Evolutionary conservation across 2,329 filamentous ascomycete genomes (phyloP), one percentile per base, ranked within the genome.

Genomic region (Aspergillus pseudoviridinutans): DNA sequence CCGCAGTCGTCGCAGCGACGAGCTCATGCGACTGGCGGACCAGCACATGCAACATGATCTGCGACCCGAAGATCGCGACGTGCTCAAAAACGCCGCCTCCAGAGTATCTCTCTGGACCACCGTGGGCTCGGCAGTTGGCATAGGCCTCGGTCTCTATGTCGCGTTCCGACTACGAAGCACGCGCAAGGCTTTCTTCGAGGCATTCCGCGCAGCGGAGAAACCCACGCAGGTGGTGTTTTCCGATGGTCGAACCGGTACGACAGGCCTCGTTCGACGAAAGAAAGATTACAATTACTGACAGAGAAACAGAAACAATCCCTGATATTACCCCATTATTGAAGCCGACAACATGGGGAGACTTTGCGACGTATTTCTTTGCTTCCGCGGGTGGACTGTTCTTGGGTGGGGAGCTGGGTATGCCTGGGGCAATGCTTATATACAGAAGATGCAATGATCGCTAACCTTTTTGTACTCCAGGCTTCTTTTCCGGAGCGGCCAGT

Each of bases 331-430:
- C 79, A 0, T 66, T 84, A 41, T 62, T 89, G 44, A 79, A 81
- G 49, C 87, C 86, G 0, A 83, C 82, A 1, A 76, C 76, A 0
- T 66, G 82, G 51, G 85, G 85, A 14, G 87, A 89, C 61, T 68
- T 85, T 28, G 82, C 84, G 3, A 84, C 87, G 0, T 88, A 86
- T 66, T 81, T 82, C 59, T 82, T 89, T 66, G 85, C 88, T 50
- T 80, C 81, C 0, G 67, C 82, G 0, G 86, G 84, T 14, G 86
- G 86, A 0, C 68, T 88, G 4, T 85, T 89, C 59, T 61, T 89
- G 5, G 86, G 86, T 7, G 86, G 87, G 7, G 87, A 89, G 73
- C 72, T 80, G 12, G 71, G 69, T 68, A 65, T 44, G 62, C 35
- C 35, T 50, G 3, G 1, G n/a, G 3, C 14, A 12, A 27, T n/a